Evolutionary conservation across 768 basidiomycete species (phyloP).

Genomic region (Lanmaoa pseudosensibilis): DNA sequence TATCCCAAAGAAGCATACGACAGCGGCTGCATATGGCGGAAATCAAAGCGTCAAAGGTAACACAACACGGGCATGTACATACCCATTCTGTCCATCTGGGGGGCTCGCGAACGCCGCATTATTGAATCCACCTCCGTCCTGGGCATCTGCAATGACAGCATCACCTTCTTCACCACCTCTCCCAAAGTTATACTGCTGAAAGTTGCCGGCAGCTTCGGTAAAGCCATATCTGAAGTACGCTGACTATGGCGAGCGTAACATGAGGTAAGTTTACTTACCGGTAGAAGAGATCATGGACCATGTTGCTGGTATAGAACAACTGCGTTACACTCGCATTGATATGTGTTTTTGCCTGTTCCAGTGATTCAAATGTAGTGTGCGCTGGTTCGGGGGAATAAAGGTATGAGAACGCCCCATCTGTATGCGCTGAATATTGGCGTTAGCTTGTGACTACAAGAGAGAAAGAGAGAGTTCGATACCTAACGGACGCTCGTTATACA

Average conservation of each 20-base stretch:
- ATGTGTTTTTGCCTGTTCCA: conserved; percentile 70
- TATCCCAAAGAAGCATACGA: conserved; percentile 98
- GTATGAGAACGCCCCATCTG: conserved; percentile 56
- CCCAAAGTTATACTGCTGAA: conserved; percentile 97
- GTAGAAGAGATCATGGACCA: conserved; percentile 82
- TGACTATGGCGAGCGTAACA: background rate
- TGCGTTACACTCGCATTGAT: conserved; percentile 87
- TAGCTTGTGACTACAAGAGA: background rate
- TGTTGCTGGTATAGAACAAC: conserved; percentile 83
- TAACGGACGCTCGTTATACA: conserved; percentile 77
- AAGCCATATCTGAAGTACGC: conserved; percentile 72
- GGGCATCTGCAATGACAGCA: conserved; percentile 91
- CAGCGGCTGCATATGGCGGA: conserved; percentile 47
- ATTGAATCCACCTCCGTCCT: conserved; percentile 92
- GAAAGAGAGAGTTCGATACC: conserved; percentile 22
- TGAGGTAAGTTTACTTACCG: conserved; percentile 37
- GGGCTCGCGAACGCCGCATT: conserved; percentile 91
- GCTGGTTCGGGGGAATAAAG: conserved; percentile 57
- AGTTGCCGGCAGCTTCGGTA: conserved; percentile 89
- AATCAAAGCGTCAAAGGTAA: background rate
- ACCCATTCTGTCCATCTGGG: conserved; percentile 80
- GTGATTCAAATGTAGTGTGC: background rate
- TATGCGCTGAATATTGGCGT: background rate
- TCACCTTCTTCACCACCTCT: conserved; percentile 86
- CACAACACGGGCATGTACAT: background rate